Evolutionary conservation across 148 eudicot genomes (phyloP).

Genomic region (Fagopyrum tataricum): DNA sequence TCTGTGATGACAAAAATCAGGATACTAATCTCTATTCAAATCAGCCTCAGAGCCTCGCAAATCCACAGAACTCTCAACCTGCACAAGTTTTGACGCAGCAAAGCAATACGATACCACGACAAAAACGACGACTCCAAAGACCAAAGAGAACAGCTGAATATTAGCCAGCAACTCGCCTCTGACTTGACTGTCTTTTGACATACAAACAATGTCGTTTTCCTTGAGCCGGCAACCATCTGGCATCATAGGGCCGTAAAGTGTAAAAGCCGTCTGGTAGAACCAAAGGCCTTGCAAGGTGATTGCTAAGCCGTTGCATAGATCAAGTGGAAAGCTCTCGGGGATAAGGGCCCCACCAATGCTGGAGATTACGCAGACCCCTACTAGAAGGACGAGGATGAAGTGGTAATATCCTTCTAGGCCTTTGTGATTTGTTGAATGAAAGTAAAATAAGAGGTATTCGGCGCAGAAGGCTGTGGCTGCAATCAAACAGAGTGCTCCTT

Average conservation of each 20-base stretch:
- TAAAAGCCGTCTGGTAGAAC: constrained; percentile 92
- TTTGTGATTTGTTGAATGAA: constrained; percentile 82
- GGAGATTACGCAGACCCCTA: constrained; percentile 55
- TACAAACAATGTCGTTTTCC: constrained; percentile 43
- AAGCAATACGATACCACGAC: constrained; percentile 37
- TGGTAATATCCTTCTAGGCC: constrained; percentile 97
- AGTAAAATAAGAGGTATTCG: constrained; percentile 76
- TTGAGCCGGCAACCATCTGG: constrained; percentile 64
- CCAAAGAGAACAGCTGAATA: constrained; percentile 64
- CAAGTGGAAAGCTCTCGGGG: constrained; percentile 74
- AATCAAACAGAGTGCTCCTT: constrained; percentile 66
- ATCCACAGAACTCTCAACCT: constrained; percentile 13
- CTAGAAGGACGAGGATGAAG: constrained; percentile 66
- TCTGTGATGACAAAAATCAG: background rate
- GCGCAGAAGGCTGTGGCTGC: constrained; percentile 81
- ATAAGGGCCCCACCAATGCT: constrained; percentile 53
- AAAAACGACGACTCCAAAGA: constrained; percentile 35
- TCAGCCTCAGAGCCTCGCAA: background rate
- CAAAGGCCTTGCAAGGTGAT: constrained; percentile 88
- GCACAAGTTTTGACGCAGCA: constrained; percentile 36
- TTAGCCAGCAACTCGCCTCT: constrained; percentile 79
- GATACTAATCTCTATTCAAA: background rate
- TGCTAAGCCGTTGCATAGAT: constrained; percentile 58
- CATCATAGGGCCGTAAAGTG: constrained; percentile 89
- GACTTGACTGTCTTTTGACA: constrained; percentile 30